Evolutionary conservation across 495 filamentous ascomycete species (phyloP), one percentile per base, ranked within the genome.

Genomic region (Aspergillus coremiiformis): DNA sequence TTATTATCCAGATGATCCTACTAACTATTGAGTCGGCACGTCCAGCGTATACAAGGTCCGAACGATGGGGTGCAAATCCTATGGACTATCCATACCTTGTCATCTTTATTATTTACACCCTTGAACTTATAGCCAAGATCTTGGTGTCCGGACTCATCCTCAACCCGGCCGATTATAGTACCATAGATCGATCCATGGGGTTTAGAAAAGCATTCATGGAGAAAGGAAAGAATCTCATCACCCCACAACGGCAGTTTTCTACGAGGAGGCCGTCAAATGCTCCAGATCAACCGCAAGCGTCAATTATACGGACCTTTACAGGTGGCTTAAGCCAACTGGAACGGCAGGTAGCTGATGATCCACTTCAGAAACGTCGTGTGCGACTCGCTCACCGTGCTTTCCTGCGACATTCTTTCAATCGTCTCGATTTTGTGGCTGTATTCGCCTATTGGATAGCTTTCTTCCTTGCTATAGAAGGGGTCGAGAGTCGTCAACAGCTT

Each of bases 381-480:
- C 81, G 91, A 47, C 79, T 99, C 49, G 93, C 93, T 26, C 84
- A 90, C 51, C 84, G 93, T 50, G 93, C 93, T 4, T 97, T 96
- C 65, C 75, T 99, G 45, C 84, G 93, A 24, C 93, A 99, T 61
- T 86, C 86, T 9, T 97, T 97, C 72, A 97, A 96, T 65, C 81
- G 93, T 49, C 76, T 97, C 3, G 93, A 99, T 66, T 96, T 97
- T 70, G 71, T 99, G 29, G 94, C 93, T 4, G 85, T 99, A n/a
- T 76, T 92, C n/a, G 84, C 91, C 5, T 97, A 87, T 67, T 99
- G 93, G 93, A 83, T 95, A 41, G 82, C 88, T 0, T 91, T 96
- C 57, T 65, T 82, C 29, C 75, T 98, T 44, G 76, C 81, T 20
- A 55, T 89, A 17, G 75, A 76, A 17, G 84, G 81, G 8, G 59